phyloP scores from a whole-genome alignment of 257 asterid species.

The Scutellaria baicalensis region DNA sequence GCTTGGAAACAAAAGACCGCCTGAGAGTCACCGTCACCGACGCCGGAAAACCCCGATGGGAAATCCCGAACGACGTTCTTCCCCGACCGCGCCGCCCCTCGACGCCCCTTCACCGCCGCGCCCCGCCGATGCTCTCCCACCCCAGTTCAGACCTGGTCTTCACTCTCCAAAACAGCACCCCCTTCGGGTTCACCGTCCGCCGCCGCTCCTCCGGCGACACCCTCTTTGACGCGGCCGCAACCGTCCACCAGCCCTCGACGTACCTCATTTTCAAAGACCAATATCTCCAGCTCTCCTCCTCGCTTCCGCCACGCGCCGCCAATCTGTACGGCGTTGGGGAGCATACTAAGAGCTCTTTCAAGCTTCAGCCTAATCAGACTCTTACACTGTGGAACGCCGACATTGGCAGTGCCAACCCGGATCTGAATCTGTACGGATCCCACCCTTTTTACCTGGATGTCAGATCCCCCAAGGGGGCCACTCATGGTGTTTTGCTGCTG shows the following conservation, averaged over 20 bases:
- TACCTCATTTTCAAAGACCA: conserved; percentile 70
- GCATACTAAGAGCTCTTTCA: conserved; percentile 66
- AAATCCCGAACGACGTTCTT: conserved; percentile 35
- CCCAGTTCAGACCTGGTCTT: conserved; percentile 35
- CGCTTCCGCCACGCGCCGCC: conserved; percentile 42
- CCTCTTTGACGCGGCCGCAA: conserved; percentile 35
- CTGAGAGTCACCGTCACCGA: conserved; percentile 46
- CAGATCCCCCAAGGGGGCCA: conserved; percentile 49
- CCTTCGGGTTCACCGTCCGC: conserved; percentile 44
- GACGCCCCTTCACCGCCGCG: not conserved
- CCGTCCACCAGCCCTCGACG: conserved; percentile 14
- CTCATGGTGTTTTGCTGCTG: conserved; percentile 73
- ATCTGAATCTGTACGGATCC: conserved; percentile 72
- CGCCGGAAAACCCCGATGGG: conserved; percentile 39
- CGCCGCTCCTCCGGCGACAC: conserved; percentile 40
- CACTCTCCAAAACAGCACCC: conserved; percentile 40
- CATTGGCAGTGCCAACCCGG: conserved; percentile 42
- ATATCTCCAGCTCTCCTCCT: conserved; percentile 74
- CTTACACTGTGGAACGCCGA: conserved; percentile 90
- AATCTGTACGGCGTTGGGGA: conserved; percentile 83
- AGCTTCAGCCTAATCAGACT: conserved; percentile 44
- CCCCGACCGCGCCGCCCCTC: conserved; percentile 27
- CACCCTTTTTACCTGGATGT: conserved; percentile 93
- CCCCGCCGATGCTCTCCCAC: conserved; percentile 18
- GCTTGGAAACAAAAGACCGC: conserved; percentile 52